A percentile compares a stretch with the other conserved stretches of the same genome.
Evolutionary conservation across 257 asterid species (phyloP).

Genomic region (Fraxinus cuspidata): DNA sequence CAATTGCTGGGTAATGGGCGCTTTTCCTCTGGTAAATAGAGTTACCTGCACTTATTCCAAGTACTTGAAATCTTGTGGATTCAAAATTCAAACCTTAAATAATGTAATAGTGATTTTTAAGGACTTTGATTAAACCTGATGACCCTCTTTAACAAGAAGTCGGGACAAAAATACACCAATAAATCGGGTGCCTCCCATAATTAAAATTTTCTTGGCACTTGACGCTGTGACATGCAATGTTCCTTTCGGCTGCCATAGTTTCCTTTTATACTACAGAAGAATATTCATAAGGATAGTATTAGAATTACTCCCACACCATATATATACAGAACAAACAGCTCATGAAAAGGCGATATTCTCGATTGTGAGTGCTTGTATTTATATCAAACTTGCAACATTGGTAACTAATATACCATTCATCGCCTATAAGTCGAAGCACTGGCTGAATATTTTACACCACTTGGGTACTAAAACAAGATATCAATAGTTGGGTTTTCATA

Average conservation of each 20-base stretch:
- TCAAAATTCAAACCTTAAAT: background rate
- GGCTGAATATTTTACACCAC: background rate
- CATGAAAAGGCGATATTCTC: background rate
- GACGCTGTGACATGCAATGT: conserved; percentile 69
- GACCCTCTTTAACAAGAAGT: conserved; percentile 96
- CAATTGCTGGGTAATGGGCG: conserved; percentile 86
- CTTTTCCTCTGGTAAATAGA: conserved; percentile 96
- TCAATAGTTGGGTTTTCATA: background rate
- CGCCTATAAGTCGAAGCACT: background rate
- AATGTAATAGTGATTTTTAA: background rate
- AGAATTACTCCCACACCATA: background rate
- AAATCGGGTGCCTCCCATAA: conserved; percentile 98
- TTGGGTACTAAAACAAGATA: background rate
- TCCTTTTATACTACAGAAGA: conserved; percentile 63
- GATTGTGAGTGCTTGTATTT: background rate
- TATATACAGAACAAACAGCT: background rate
- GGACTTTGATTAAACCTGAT: conserved; percentile 54
- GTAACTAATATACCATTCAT: background rate
- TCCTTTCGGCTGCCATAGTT: conserved; percentile 60
- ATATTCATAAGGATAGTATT: conserved; percentile 6
- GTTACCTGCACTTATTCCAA: conserved; percentile 62
- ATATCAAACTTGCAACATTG: background rate
- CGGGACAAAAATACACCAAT: conserved; percentile 90
- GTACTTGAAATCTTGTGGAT: background rate
- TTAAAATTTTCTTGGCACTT: conserved; percentile 84